Evolutionary conservation across 345 rosid species (phyloP), one percentile per base, ranked within the genome.

Genomic region (Euphorbia pulcherrima): DNA sequence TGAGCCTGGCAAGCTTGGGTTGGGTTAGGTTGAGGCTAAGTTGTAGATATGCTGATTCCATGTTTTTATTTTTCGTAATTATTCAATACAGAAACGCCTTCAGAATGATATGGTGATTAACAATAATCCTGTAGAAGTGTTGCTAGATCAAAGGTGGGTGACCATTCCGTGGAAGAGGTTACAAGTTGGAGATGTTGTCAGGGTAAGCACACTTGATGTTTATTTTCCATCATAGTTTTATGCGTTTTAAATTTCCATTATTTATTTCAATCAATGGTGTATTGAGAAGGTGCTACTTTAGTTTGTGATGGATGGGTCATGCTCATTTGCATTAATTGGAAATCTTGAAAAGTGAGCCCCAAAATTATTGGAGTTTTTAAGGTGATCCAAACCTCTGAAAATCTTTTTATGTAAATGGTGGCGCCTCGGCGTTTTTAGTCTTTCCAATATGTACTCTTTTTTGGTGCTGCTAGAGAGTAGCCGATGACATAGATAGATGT

Each of bases 181-280:
- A 81, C 99, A 92, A 81, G 99, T 90, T 76, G 98, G 99, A 82
- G 99, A 95, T 68, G 79, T 95, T 80, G 77, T 95, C 70, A 87
- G 81, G 89, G 99, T 95, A 81, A 83, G 88, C 84, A 40, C 33
- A 52, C 48, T 9, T 62, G 51, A 33, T 33, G 37, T 33, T 62
- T 37, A 16, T 62, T 64, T 68, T 68, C 29, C 33, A 26, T 27
- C 41, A 56, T 23, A n/a, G n/a, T 28, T 0, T 2, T 13, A 53
- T 21, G 27, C 8, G 28, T 53, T 21, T 24, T 53, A 23, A 23
- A 1, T 3, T 24, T 52, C 23, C 27, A 52, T 52, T 52, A 47
- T 47, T 1, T 20, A 20, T 18, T 52, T 26, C 9, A 52, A 52
- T 52, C 9, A 2, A 8, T 52, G 57, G 6, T 23, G 57, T n/a